These are phyloP conservation scores for Leishmania turanica DNA, from an alignment of 208 protist genomes.

Conservation along the genomic window DNA sequence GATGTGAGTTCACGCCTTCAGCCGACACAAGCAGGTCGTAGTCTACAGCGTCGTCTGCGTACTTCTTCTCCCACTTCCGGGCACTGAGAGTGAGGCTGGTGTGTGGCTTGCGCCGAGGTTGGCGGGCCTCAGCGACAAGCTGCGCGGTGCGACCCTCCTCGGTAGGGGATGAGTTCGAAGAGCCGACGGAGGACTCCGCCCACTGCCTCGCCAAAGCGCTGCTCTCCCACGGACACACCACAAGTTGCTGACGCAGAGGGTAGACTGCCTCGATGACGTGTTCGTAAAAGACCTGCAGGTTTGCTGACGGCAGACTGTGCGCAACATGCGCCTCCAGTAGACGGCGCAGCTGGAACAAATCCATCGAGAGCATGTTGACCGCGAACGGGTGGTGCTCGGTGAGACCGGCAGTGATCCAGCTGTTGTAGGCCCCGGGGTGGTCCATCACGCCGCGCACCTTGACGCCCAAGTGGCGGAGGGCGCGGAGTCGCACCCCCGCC, in stretches of 20 bases:
- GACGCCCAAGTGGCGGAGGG: slow-evolving; percentile 55
- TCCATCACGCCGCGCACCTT: slow-evolving; percentile 80
- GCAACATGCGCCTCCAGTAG: slow-evolving; percentile 63
- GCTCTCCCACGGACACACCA: slow-evolving; percentile 56
- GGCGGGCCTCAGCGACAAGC: slow-evolving; percentile 12
- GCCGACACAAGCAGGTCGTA: slow-evolving; percentile 87
- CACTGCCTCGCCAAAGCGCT: slow-evolving; percentile 30
- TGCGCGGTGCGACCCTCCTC: slow-evolving; percentile 16
- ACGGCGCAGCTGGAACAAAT: slow-evolving; percentile 62
- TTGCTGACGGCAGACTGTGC: slow-evolving; percentile 44
- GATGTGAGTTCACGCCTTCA: slow-evolving; percentile 79
- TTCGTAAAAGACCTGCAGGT: slow-evolving; percentile 77
- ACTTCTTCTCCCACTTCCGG: slow-evolving; percentile 75
- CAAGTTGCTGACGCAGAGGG: slow-evolving; percentile 75
- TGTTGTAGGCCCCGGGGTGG: slow-evolving; percentile 88
- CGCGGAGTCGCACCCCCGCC: slow-evolving; percentile 61
- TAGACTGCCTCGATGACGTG: slow-evolving; percentile 84
- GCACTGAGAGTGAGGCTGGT: slow-evolving; percentile 81
- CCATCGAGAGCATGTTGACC: slow-evolving; percentile 80
- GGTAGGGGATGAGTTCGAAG: neutral
- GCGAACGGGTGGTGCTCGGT: slow-evolving; percentile 86
- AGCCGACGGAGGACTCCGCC: neutral
- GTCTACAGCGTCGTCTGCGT: slow-evolving; percentile 65
- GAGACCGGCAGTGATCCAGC: slow-evolving; percentile 75
- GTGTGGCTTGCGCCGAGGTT: slow-evolving; percentile 23